These are phyloP conservation scores for Pseudogymnoascus sp. DNA, from an alignment of 2,329 filamentous ascomycete genomes.

Conservation along the genomic window DNA sequence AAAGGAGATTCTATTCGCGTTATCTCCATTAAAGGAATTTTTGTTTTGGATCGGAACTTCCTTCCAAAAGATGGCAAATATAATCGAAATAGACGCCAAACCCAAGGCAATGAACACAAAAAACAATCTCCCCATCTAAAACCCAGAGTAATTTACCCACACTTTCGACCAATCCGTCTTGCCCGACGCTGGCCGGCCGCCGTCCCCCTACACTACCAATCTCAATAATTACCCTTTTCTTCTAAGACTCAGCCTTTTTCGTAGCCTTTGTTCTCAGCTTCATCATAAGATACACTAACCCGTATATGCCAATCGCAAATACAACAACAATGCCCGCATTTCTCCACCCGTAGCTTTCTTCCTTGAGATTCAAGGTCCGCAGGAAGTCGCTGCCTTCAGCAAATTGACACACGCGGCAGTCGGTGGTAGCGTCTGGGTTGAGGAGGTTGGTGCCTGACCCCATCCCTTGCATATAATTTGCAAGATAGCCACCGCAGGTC, in stretches of 20 bases:
- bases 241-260: constrained; percentile 34
- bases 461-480: constrained; percentile 41
- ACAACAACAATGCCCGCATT: constrained; percentile 48
- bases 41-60: not conserved
- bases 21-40: not conserved
- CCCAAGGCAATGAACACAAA: not conserved
- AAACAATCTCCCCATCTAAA: not conserved
- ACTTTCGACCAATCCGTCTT: not conserved
- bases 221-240: not conserved
- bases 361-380: constrained; percentile 49
- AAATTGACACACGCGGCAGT: constrained; percentile 58
- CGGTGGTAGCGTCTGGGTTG: constrained; percentile 51
- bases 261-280: constrained; percentile 43
- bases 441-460: constrained; percentile 42
- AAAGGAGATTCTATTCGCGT: not conserved
- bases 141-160: not conserved
- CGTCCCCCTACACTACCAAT: not conserved
- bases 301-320: constrained; percentile 39
- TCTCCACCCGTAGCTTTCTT: constrained; percentile 61
- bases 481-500: constrained; percentile 55
- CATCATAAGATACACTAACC: constrained; percentile 42
- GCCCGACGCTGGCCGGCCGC: not conserved
- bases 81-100: not conserved
- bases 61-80: not conserved
- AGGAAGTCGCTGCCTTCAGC: constrained; percentile 55